phyloP scores from a whole-genome alignment of 108 stramenopile species.

The Skeletonema menzelii region DNA sequence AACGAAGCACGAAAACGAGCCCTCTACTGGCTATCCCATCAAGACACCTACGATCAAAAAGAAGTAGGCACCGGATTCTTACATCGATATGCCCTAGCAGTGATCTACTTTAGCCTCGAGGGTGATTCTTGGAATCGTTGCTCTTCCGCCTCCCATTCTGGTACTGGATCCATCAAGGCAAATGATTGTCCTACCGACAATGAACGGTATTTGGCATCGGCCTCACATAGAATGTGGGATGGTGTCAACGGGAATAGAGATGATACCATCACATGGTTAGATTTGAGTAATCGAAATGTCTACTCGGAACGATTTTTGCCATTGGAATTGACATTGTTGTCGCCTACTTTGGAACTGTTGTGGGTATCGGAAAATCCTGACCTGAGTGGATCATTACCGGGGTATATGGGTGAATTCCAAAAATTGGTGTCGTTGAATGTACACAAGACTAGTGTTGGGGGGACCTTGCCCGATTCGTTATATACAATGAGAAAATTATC shows the following conservation, averaged over 20 bases:
- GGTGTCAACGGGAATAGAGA: conserved; percentile 30
- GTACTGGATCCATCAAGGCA: not conserved
- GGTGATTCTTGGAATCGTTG: conserved; percentile 39
- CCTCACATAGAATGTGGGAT: conserved; percentile 23
- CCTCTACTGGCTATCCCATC: conserved; percentile 16
- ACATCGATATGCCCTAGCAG: conserved; percentile 55
- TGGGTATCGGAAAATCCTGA: conserved; percentile 29
- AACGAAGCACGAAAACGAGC: conserved; percentile 10
- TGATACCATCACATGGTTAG: conserved; percentile 24
- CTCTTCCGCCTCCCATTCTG: not conserved
- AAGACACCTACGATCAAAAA: conserved; percentile 8
- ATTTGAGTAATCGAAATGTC: conserved; percentile 15
- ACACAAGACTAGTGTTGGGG: conserved; percentile 18
- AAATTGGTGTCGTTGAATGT: conserved; percentile 11
- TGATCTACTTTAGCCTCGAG: conserved; percentile 44
- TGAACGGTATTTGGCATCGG: conserved; percentile 18
- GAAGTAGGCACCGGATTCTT: conserved; percentile 21
- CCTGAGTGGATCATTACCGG: conserved; percentile 22
- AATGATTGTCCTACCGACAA: conserved; percentile 7
- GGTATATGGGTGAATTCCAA: conserved; percentile 34
- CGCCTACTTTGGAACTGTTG: conserved; percentile 33
- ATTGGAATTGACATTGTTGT: conserved; percentile 23
- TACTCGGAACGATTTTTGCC: conserved; percentile 13
- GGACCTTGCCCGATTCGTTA: conserved; percentile 18
- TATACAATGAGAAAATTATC: conserved; percentile 22